phyloP scores from a whole-genome alignment of 345 rosid genomes.

The Streptanthus diversifolius region DNA sequence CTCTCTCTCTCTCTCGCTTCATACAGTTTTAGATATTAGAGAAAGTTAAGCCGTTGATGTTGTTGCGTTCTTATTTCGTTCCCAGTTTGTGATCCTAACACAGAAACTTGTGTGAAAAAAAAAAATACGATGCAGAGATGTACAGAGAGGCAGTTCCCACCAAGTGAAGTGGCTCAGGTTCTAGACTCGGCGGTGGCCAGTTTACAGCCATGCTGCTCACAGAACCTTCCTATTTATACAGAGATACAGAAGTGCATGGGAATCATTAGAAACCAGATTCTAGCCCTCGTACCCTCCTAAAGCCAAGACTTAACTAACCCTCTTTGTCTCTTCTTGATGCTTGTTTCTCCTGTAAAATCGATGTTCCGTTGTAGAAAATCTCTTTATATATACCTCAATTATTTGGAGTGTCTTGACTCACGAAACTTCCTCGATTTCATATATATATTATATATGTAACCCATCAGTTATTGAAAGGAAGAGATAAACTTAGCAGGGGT shows the following conservation, averaged over 20 bases:
- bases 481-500: too few relatives aligned
- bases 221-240: slow-evolving; percentile 69
- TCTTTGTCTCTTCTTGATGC: slow-evolving; percentile 15
- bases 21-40: neutral
- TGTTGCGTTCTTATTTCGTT: neutral
- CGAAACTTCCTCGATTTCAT: neutral
- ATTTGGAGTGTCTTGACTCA: slow-evolving; percentile 16
- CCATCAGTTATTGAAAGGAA: neutral
- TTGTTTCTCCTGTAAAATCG: slow-evolving; percentile 23
- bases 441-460: neutral
- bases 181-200: slow-evolving; percentile 70
- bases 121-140: slow-evolving; percentile 58
- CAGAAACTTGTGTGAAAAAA: neutral
- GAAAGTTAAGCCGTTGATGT: neutral
- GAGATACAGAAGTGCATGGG: slow-evolving; percentile 94
- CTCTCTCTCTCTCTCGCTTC: neutral
- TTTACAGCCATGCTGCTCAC: slow-evolving; percentile 72
- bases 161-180: slow-evolving; percentile 70
- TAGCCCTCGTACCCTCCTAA: slow-evolving; percentile 55
- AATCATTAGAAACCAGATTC: slow-evolving; percentile 63
- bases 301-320: slow-evolving; percentile 9
- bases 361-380: slow-evolving; percentile 13
- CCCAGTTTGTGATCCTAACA: slow-evolving; percentile 2
- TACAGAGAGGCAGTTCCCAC: slow-evolving; percentile 80
- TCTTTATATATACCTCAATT: slow-evolving; percentile 25